phyloP scores from a whole-genome alignment of 2,329 filamentous ascomycete genomes.

The Penicillium sp. region DNA sequence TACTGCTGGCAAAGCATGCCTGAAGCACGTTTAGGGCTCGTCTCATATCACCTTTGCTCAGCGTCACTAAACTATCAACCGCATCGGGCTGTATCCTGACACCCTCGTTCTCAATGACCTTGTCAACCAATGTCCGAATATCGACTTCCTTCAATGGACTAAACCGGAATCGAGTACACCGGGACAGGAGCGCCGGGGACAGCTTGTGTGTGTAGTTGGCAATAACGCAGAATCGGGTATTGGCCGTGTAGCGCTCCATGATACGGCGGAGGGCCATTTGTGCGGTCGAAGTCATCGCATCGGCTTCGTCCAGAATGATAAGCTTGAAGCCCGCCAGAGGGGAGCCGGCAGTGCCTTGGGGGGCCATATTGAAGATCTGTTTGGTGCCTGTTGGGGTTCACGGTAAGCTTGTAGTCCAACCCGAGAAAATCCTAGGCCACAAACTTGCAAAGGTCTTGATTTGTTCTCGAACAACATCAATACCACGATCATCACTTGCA shows the following conservation, averaged over 20 bases:
- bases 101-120: slow-evolving; percentile 82
- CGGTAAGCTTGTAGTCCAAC: slow-evolving; percentile 2
- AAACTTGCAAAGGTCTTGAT: slow-evolving; percentile 96
- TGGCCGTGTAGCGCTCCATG: slow-evolving; percentile 99
- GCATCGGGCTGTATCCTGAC: slow-evolving; percentile 82
- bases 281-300: slow-evolving; percentile 98
- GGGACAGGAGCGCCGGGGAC: slow-evolving; percentile 83
- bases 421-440: slow-evolving; percentile 12
- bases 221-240: slow-evolving; percentile 97
- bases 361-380: slow-evolving; percentile 81
- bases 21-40: slow-evolving; percentile 92
- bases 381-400: slow-evolving; percentile 61
- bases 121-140: slow-evolving; percentile 80
- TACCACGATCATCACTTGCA: slow-evolving; percentile 93
- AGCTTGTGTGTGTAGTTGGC: slow-evolving; percentile 99
- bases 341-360: slow-evolving; percentile 46
- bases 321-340: slow-evolving; percentile 80
- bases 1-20: slow-evolving; percentile 92
- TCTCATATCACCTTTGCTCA: slow-evolving; percentile 96
- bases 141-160: slow-evolving; percentile 87
- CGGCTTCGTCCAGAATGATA: slow-evolving; percentile 97
- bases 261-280: slow-evolving; percentile 96
- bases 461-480: slow-evolving; percentile 96
- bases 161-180: slow-evolving; percentile 94
- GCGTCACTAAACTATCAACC: slow-evolving; percentile 74